Percentiles rank a stretch among this genome's conserved stretches.
phyloP scores from a whole-genome alignment of 2,329 filamentous ascomycete species.

The Tolypocladium sp. region DNA sequence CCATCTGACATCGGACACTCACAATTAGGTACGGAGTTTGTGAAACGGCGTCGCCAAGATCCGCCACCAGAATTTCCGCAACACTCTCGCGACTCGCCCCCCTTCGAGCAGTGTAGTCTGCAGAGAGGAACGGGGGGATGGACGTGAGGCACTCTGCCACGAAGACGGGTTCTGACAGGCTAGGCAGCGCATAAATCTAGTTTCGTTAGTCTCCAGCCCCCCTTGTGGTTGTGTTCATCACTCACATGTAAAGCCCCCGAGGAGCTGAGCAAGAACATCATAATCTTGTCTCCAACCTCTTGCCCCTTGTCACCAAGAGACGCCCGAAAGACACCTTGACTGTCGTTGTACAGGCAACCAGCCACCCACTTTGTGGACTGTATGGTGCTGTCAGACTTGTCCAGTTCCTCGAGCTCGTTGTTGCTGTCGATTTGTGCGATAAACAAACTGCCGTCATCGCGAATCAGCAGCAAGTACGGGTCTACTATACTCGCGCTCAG shows the following conservation, averaged over 20 bases:
- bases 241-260: slow-evolving; percentile 68
- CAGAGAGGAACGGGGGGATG: slow-evolving; percentile 65
- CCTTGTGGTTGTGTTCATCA: slow-evolving; percentile 7
- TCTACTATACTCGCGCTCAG: slow-evolving; percentile 77
- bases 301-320: slow-evolving; percentile 26
- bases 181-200: slow-evolving; percentile 68
- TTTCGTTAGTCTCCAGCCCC: neutral
- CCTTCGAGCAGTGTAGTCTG: slow-evolving; percentile 60
- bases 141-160: slow-evolving; percentile 68
- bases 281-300: slow-evolving; percentile 39
- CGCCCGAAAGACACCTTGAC: slow-evolving; percentile 42
- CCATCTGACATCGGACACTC: slow-evolving; percentile 19
- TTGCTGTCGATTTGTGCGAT: slow-evolving; percentile 68
- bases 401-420: slow-evolving; percentile 78
- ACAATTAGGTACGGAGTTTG: slow-evolving; percentile 76
- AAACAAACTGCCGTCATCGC: slow-evolving; percentile 74
- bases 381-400: slow-evolving; percentile 49
- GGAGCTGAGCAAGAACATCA: slow-evolving; percentile 69
- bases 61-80: slow-evolving; percentile 71
- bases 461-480: slow-evolving; percentile 72
- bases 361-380: slow-evolving; percentile 65
- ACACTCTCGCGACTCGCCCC: slow-evolving; percentile 64
- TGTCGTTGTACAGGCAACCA: slow-evolving; percentile 74
- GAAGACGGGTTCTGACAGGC: slow-evolving; percentile 63
- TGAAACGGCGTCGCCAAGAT: slow-evolving; percentile 67